Evolutionary conservation across 2,329 filamentous ascomycete species (phyloP).

Genomic region (Pseudopyrenochaeta lycopersici): DNA sequence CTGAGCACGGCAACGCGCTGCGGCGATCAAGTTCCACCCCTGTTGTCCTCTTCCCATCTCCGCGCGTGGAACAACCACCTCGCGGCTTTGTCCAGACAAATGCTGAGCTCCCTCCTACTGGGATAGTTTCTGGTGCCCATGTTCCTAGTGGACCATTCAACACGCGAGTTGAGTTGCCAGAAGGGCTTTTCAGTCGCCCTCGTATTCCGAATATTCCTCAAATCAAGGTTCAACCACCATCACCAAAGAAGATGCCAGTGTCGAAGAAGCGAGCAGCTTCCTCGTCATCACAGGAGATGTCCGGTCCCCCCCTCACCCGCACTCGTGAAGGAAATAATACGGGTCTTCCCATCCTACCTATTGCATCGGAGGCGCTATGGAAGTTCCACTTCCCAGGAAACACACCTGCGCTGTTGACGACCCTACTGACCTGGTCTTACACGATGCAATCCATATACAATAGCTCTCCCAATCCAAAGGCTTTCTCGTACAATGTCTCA

Average conservation of each 20-base stretch:
- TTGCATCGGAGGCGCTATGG: slow-evolving; percentile 4
- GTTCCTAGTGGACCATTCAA: not conserved
- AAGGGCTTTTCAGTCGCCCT: not conserved
- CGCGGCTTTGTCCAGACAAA: not conserved
- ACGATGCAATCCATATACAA: slow-evolving; percentile 18
- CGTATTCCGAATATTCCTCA: not conserved
- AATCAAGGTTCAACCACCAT: slow-evolving; percentile 10
- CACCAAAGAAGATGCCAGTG: not conserved
- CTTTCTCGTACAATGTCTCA: slow-evolving; percentile 21
- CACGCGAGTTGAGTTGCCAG: not conserved
- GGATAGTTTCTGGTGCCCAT: not conserved
- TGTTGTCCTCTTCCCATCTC: slow-evolving; percentile 12
- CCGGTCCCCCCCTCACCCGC: slow-evolving; percentile 2
- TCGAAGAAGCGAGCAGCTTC: slow-evolving; percentile 15
- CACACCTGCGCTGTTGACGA: slow-evolving; percentile 20
- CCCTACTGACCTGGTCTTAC: slow-evolving; percentile 30
- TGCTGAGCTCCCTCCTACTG: not conserved
- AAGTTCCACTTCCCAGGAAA: slow-evolving; percentile 22
- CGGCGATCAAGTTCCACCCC: not conserved
- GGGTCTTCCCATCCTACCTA: slow-evolving; percentile 15
- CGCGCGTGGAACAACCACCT: slow-evolving; percentile 7
- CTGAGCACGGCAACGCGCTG: not conserved
- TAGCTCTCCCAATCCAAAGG: slow-evolving; percentile 8
- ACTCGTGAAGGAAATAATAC: slow-evolving; percentile 1
- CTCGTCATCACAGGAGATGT: not conserved